Evolutionary conservation across 176 grass and related monocot species (phyloP).

Genomic region (Cenchrus purpureus): DNA sequence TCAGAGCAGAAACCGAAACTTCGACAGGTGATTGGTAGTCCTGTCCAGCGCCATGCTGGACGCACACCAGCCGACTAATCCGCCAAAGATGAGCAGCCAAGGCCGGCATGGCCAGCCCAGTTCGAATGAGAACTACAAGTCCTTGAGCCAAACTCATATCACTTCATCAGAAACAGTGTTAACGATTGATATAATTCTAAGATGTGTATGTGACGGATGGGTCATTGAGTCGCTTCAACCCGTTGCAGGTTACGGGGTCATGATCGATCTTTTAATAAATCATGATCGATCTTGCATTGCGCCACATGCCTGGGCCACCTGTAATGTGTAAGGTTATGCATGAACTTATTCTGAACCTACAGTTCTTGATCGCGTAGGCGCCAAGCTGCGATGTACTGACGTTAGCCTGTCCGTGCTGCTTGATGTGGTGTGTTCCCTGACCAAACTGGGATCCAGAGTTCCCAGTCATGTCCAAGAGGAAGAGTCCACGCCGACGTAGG

Average conservation of each 20-base stretch:
- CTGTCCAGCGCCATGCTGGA: conserved; percentile 23
- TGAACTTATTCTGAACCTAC: conserved; percentile 51
- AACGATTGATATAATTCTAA: background rate
- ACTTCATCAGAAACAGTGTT: background rate
- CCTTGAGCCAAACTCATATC: conserved; percentile 15
- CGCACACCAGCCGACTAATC: conserved; percentile 1
- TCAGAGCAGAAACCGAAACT: background rate
- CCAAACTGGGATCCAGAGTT: conserved; percentile 39
- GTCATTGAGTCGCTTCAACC: background rate
- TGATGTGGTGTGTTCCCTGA: conserved; percentile 13
- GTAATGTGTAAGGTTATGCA: conserved; percentile 43
- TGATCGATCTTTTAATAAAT: background rate
- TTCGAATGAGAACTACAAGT: conserved; percentile 29
- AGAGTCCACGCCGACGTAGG: conserved; percentile 40
- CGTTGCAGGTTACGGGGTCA: background rate
- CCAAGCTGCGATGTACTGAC: background rate
- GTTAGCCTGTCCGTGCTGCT: conserved; percentile 4
- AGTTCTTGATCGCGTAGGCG: conserved; percentile 30
- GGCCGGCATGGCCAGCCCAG: conserved; percentile 30
- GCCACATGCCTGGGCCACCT: conserved; percentile 55
- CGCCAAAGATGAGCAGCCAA: conserved; percentile 33
- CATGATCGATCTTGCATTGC: conserved; percentile 6
- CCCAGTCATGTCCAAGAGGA: conserved; percentile 48
- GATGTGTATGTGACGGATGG: conserved; percentile 4
- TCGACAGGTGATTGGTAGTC: conserved; percentile 11